These are phyloP conservation scores for Fraxinus velutina DNA, from an alignment of 305 asterid species.

Conservation along the genomic window DNA sequence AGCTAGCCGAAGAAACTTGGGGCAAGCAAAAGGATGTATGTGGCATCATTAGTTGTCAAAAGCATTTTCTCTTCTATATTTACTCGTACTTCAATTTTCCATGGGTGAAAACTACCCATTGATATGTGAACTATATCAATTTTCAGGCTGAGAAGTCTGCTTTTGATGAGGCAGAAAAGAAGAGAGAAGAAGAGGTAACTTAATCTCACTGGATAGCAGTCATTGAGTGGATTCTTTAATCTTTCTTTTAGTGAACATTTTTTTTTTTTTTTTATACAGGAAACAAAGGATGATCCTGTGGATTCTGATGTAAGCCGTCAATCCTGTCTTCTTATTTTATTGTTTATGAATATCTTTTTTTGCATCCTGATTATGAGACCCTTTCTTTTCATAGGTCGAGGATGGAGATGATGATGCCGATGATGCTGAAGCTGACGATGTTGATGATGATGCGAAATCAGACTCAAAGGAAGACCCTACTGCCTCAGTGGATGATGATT, in stretches of 20 bases:
- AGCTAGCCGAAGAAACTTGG: constrained; percentile 52
- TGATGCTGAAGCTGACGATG: constrained; percentile 40
- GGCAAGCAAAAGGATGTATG: constrained; percentile 51
- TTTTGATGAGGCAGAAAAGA: constrained; percentile 48
- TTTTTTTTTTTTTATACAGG: constrained; percentile 38
- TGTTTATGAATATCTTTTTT: background rate
- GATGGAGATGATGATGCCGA: constrained; percentile 53
- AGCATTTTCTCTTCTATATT: background rate
- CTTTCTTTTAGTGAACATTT: background rate
- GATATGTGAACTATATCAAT: constrained; percentile 6
- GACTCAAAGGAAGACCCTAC: constrained; percentile 42
- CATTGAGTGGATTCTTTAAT: background rate
- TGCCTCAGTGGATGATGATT: constrained; percentile 44
- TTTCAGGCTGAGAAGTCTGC: constrained; percentile 50
- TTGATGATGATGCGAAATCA: constrained; percentile 27
- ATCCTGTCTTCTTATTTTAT: background rate
- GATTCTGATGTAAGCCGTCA: constrained; percentile 74
- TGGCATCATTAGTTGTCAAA: background rate
- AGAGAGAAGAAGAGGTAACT: constrained; percentile 42
- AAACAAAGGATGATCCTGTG: constrained; percentile 59
- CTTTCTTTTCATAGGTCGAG: constrained; percentile 53
- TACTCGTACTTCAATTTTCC: background rate
- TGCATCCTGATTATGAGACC: constrained; percentile 7
- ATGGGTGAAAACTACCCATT: background rate
- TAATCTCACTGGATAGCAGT: background rate